phyloP scores from a whole-genome alignment of 768 basidiomycete species.

The Podaxis sp. region DNA sequence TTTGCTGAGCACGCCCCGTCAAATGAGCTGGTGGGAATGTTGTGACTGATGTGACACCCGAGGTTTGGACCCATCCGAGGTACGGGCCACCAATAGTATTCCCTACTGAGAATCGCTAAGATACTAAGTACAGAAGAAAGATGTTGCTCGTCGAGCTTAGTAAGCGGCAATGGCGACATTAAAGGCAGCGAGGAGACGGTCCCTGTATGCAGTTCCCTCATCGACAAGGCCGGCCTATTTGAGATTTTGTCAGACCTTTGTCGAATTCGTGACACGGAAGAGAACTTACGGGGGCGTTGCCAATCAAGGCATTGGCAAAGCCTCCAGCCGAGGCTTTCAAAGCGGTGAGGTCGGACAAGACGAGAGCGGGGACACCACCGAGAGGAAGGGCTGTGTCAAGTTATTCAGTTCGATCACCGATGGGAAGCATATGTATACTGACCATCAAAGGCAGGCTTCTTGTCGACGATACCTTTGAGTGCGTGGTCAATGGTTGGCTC shows the following conservation, averaged over 20 bases:
- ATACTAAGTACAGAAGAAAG: neutral
- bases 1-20: no score
- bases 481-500: constrained; percentile 28
- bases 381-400: constrained; percentile 25
- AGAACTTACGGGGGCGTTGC: constrained; percentile 24
- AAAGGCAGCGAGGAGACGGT: constrained; percentile 24
- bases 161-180: constrained; percentile 28
- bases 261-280: neutral
- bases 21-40: no score
- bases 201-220: constrained; percentile 19
- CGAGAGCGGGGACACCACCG: constrained; percentile 28
- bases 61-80: no score
- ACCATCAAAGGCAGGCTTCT: constrained; percentile 26
- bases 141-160: neutral
- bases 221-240: constrained; percentile 23
- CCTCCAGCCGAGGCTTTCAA: constrained; percentile 18
- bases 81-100: neutral
- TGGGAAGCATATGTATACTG: neutral
- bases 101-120: neutral
- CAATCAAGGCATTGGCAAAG: neutral
- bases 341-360: constrained; percentile 27
- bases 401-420: neutral
- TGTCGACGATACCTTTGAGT: constrained; percentile 22
- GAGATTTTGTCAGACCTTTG: neutral
- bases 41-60: no score